A percentile compares a stretch with the other conserved stretches of the same genome.
These are phyloP conservation scores for Dactylis glomerata DNA, from an alignment of 176 grass and related monocot species.

Conservation along the genomic window DNA sequence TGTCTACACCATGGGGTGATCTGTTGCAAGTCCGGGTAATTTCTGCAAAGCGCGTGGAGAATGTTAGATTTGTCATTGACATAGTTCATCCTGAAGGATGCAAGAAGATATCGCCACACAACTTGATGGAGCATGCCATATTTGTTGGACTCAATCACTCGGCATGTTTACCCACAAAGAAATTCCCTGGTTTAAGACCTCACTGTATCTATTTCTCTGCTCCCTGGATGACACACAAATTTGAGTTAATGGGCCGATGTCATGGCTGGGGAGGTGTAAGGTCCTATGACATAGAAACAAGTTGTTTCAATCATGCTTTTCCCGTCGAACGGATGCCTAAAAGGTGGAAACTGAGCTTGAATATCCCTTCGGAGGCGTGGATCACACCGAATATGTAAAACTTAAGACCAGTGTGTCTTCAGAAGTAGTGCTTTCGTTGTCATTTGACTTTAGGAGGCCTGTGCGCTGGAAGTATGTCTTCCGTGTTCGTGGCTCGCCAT, in stretches of 20 bases:
- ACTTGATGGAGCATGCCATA: not conserved
- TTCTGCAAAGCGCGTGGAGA: not conserved
- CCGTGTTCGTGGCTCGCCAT: too few relatives aligned
- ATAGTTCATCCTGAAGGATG: not conserved
- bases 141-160: slow-evolving; percentile 26
- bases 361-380: not conserved
- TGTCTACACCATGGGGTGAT: slow-evolving; percentile 22
- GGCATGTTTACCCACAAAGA: not conserved
- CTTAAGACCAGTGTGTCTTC: not conserved
- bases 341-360: not conserved
- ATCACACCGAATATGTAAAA: not conserved
- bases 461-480: too few relatives aligned
- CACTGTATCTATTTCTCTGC: slow-evolving; percentile 3
- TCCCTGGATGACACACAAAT: not conserved
- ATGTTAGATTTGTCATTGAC: not conserved
- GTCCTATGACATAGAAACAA: not conserved
- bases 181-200: not conserved
- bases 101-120: not conserved
- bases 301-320: not conserved
- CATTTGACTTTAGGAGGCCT: too few relatives aligned
- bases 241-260: not conserved
- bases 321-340: not conserved
- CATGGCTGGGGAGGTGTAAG: not conserved
- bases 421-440: not conserved
- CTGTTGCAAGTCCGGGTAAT: not conserved